These are phyloP conservation scores for Helianthus annuus DNA, from an alignment of 129 eudicot species.

Conservation along the genomic window DNA sequence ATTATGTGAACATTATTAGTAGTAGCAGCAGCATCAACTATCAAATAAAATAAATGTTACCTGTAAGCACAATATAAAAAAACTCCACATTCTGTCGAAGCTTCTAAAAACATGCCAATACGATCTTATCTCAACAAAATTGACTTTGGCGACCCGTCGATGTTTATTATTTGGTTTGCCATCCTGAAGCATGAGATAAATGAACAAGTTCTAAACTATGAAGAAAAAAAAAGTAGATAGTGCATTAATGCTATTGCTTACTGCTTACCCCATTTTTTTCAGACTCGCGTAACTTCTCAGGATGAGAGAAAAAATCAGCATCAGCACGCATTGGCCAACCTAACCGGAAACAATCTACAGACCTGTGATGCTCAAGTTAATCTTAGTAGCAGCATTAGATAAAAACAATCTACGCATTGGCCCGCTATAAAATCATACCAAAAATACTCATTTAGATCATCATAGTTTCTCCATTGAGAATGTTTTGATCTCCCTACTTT, in stretches of 20 bases:
- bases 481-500: constrained; percentile 68
- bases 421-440: constrained; percentile 42
- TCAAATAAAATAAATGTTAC: constrained; percentile 39
- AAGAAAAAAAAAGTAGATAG: too few relatives aligned
- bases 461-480: constrained; percentile 90
- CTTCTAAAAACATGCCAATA: constrained; percentile 87
- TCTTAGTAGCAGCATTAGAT: too few relatives aligned
- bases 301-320: constrained; percentile 77
- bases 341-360: constrained; percentile 87
- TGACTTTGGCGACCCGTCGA: constrained; percentile 76
- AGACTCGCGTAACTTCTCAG: constrained; percentile 30
- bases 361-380: constrained; percentile 42
- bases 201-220: too few relatives aligned
- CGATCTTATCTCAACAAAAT: constrained; percentile 85
- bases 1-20: background rate
- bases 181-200: constrained; percentile 45
- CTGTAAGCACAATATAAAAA: constrained; percentile 85
- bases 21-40: background rate
- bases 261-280: constrained; percentile 35
- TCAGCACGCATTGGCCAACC: constrained; percentile 99
- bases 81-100: constrained; percentile 91
- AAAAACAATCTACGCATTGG: too few relatives aligned
- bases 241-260: too few relatives aligned
- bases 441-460: constrained; percentile 86
- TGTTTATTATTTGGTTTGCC: constrained; percentile 45